These are phyloP conservation scores for Botryotinia globosa DNA, from an alignment of 2,329 filamentous ascomycete genomes.

Conservation along the genomic window DNA sequence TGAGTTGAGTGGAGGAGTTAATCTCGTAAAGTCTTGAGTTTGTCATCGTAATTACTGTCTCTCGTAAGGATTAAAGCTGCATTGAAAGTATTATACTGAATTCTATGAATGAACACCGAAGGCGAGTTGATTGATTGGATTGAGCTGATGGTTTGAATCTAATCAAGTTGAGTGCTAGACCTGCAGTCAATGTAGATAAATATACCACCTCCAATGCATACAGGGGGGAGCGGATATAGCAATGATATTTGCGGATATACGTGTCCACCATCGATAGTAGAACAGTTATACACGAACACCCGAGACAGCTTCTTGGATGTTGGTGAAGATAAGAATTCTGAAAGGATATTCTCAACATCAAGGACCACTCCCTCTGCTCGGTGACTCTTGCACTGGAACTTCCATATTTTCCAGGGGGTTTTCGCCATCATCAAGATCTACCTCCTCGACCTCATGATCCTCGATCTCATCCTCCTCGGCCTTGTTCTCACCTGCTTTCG, in stretches of 20 bases:
- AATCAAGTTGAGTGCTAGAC: background rate
- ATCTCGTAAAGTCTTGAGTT: conserved; percentile 1
- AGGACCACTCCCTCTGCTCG: background rate
- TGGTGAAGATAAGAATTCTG: background rate
- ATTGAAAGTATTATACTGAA: background rate
- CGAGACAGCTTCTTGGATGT: background rate
- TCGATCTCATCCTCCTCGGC: background rate
- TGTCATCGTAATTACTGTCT: background rate
- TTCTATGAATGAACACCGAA: background rate
- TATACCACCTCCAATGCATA: background rate
- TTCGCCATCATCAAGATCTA: background rate
- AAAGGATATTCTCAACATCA: background rate
- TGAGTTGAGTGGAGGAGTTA: background rate
- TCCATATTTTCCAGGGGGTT: background rate
- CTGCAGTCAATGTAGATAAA: background rate
- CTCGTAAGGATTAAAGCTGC: background rate
- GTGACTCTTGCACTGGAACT: background rate
- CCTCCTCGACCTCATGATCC: background rate
- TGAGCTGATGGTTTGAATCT: background rate
- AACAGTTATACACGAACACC: background rate
- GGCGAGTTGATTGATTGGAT: background rate
- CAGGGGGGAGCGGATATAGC: background rate
- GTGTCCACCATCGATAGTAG: background rate
- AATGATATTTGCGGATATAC: background rate
- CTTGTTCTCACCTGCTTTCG: conserved; percentile 27